A percentile compares a stretch with the other conserved stretches of the same genome.
Conservation (phyloP, 1,284 basidiomycete genomes). For the Sphaerobolus stellatus region DNA sequence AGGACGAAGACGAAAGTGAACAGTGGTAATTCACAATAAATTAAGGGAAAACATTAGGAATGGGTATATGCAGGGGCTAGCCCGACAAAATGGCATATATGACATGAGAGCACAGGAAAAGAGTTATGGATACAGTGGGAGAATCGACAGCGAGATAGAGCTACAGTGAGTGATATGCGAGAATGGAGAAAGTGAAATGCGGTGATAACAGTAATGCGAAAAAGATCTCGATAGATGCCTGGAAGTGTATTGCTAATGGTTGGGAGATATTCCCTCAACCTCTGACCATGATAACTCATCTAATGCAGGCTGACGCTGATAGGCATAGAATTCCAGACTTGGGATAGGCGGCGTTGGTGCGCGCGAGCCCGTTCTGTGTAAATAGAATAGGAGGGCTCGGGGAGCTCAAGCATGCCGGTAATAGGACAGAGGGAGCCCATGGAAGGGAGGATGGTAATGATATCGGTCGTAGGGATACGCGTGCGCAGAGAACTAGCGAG, state of each 20-base stretch:
- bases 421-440: slow-evolving; percentile 34
- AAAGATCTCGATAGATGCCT: not conserved
- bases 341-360: slow-evolving; percentile 51
- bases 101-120: too few relatives aligned
- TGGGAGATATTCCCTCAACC: not conserved
- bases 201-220: not conserved
- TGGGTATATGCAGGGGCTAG: too few relatives aligned
- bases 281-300: too few relatives aligned
- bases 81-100: too few relatives aligned
- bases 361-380: slow-evolving; percentile 50
- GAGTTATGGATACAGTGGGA: slow-evolving; percentile 10
- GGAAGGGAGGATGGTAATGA: slow-evolving; percentile 55
- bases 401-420: slow-evolving; percentile 60
- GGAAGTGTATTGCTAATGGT: not conserved
- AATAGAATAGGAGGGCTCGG: slow-evolving; percentile 52
- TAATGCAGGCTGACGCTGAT: slow-evolving; percentile 22
- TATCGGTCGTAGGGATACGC: slow-evolving; percentile 54
- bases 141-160: not conserved
- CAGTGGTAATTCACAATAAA: too few relatives aligned
- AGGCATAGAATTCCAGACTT: slow-evolving; percentile 50
- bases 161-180: too few relatives aligned
- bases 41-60: too few relatives aligned
- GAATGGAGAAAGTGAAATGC: too few relatives aligned
- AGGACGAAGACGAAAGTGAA: too few relatives aligned
- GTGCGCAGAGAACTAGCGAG: slow-evolving; percentile 53